A percentile compares a stretch with the other conserved stretches of the same genome.
Conservation (phyloP, 306 rosid species). For the Cucumis sativus region Cucumber_9930_V3 NC_026657.2:32539501-32540000, state of each 20-base stretch:
- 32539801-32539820: constrained; percentile 98
- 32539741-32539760: constrained; percentile 99
- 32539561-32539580: constrained; percentile 94
- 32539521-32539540: constrained; percentile 95
- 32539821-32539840: constrained; percentile 87
- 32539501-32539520: constrained; percentile 94
- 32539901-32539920: constrained; percentile 96
- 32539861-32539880: constrained; percentile 99
- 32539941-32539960: constrained; percentile 77
- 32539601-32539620: constrained; percentile 92
- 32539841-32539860: constrained; percentile 96
- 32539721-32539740: constrained; percentile 99
- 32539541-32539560: constrained; percentile 86
- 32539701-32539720: constrained; percentile 94
- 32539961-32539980: constrained; percentile 91
- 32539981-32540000: constrained; percentile 97
- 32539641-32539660: constrained; percentile 97
- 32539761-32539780: constrained; percentile 97
- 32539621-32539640: constrained; percentile 90
- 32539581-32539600: constrained; percentile 91
- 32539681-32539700: constrained; percentile 99
- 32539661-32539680: constrained; percentile 91
- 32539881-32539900: constrained; percentile 88
- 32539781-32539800: constrained; percentile 99
- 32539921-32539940: constrained; percentile 78